Conservation (phyloP, 805 yeast species). For the Candida coleopterorum region DNA sequence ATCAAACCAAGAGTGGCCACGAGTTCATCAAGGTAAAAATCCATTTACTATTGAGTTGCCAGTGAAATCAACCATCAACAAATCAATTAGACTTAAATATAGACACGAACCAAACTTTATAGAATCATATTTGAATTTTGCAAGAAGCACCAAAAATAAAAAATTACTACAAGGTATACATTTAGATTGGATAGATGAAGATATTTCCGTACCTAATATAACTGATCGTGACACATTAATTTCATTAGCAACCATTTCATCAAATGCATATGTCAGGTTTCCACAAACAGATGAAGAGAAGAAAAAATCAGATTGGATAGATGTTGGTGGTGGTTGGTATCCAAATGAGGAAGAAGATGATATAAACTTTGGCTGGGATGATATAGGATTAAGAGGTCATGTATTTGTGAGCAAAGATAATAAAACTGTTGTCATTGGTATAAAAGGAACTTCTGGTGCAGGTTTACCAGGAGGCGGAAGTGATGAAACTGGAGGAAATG, state of each 20-base stretch:
- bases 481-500: constrained; percentile 72
- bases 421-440: constrained; percentile 65
- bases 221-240: constrained; percentile 70
- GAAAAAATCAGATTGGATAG: constrained; percentile 76
- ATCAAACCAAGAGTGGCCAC: constrained; percentile 31
- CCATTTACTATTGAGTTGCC: constrained; percentile 38
- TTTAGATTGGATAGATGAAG: constrained; percentile 61
- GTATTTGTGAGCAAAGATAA: constrained; percentile 61
- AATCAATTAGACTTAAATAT: constrained; percentile 26
- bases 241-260: constrained; percentile 76
- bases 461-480: constrained; percentile 45
- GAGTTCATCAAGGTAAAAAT: constrained; percentile 22
- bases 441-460: constrained; percentile 91
- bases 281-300: constrained; percentile 53
- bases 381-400: constrained; percentile 84
- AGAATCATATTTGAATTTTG: constrained; percentile 60
- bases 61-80: constrained; percentile 15
- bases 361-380: constrained; percentile 81
- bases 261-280: constrained; percentile 81
- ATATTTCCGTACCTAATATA: constrained; percentile 64
- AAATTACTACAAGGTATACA: constrained; percentile 31
- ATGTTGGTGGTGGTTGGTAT: constrained; percentile 52
- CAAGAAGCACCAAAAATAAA: constrained; percentile 38
- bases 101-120: constrained; percentile 54
- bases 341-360: constrained; percentile 54